These are phyloP conservation scores for Cladosporium colombiae DNA, from an alignment of 2,329 filamentous ascomycete genomes.

Conservation along the genomic window DNA sequence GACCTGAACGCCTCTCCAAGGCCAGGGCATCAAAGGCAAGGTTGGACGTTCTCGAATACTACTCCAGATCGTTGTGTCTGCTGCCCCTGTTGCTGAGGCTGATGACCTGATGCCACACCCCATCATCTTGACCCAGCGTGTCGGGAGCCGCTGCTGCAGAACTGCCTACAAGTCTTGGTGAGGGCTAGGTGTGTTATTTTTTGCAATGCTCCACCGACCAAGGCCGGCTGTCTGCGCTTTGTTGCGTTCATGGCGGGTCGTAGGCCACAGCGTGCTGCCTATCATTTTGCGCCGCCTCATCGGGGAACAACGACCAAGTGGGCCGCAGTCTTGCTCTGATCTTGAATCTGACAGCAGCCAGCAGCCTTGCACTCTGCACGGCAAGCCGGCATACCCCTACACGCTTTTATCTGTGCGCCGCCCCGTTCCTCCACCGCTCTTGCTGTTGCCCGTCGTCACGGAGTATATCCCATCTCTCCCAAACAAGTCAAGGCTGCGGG, in stretches of 20 bases:
- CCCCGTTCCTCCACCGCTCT: conserved; percentile 16
- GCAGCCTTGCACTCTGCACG: conserved; percentile 17
- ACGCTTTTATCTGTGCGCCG: conserved; percentile 15
- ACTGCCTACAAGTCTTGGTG: conserved; percentile 3
- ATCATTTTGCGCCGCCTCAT: conserved; percentile 18
- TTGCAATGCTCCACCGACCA: conserved; percentile 16
- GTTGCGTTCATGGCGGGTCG: conserved; percentile 17
- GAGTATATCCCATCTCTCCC: conserved; percentile 13
- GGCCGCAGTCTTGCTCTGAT: conserved; percentile 18
- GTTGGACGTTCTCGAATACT: conserved; percentile 12
- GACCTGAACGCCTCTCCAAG: conserved; percentile 18
- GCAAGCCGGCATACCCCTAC: conserved; percentile 20
- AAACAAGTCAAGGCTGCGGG: conserved; percentile 3
- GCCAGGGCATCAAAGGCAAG: conserved; percentile 13
- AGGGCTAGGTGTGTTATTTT: conserved; percentile 17
- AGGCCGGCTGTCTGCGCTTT: conserved; percentile 19
- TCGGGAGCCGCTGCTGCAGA: conserved; percentile 19
- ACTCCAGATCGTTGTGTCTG: conserved; percentile 15
- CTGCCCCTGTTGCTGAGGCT: conserved; percentile 19
- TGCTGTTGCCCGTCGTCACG: conserved; percentile 15
- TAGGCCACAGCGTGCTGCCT: conserved; percentile 20
- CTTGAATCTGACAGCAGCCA: conserved; percentile 18
- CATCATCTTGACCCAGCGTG: conserved; percentile 18
- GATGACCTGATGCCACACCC: conserved; percentile 19
- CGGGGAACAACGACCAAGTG: conserved; percentile 17